phyloP scores from a whole-genome alignment of 306 rosid genomes.

The Urtica urens region DNA sequence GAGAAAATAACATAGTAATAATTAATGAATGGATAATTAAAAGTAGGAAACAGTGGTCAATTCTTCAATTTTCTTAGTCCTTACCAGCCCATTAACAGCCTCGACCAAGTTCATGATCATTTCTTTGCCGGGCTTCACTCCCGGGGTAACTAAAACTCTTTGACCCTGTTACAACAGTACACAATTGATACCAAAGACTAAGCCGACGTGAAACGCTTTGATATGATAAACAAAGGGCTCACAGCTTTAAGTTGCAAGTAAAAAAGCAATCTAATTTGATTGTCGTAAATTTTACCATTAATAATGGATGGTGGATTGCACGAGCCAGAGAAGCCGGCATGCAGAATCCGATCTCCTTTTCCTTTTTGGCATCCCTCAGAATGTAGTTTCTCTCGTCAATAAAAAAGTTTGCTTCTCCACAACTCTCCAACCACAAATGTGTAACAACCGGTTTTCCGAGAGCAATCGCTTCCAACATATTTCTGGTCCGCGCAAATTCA shows the following conservation, averaged over 20 bases:
- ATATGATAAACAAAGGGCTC: background rate
- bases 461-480: conserved; percentile 89
- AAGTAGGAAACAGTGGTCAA: background rate
- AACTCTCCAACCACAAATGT: conserved; percentile 82
- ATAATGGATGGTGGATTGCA: conserved; percentile 59
- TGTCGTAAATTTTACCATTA: conserved; percentile 32
- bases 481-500: conserved; percentile 76
- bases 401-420: conserved; percentile 81
- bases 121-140: conserved; percentile 76
- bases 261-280: conserved; percentile 6
- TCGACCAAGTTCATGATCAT: conserved; percentile 53
- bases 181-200: conserved; percentile 1
- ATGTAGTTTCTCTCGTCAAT: conserved; percentile 80
- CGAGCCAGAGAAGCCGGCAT: conserved; percentile 69
- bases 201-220: background rate
- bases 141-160: conserved; percentile 62
- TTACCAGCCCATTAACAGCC: conserved; percentile 72
- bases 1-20: background rate
- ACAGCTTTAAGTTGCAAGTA: conserved; percentile 1
- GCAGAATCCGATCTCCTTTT: conserved; percentile 78
- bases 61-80: background rate
- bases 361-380: conserved; percentile 77
- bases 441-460: conserved; percentile 87
- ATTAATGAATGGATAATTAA: background rate
- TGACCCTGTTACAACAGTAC: conserved; percentile 50